These are phyloP conservation scores for Cyberlindnera euphorbiiphila DNA, from an alignment of 805 yeast genomes.

Conservation along the genomic window DNA sequence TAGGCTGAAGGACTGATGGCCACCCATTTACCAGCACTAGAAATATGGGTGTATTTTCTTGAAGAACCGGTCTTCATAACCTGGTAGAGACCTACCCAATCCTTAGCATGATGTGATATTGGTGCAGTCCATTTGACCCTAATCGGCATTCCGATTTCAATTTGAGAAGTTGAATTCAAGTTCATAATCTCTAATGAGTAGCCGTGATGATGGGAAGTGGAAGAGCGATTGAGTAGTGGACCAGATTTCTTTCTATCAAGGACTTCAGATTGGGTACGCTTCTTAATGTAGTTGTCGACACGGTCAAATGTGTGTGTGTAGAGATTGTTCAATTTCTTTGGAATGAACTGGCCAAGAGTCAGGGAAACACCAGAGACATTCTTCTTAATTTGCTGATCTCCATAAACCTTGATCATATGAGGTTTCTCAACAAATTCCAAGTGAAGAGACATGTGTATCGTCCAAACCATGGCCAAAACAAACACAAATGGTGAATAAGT, in stretches of 20 bases:
- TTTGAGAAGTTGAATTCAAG: slow-evolving; percentile 18
- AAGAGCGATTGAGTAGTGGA: slow-evolving; percentile 11
- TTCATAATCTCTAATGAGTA: slow-evolving; percentile 29
- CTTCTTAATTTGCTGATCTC: slow-evolving; percentile 53
- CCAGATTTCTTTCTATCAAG: slow-evolving; percentile 10
- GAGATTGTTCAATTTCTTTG: slow-evolving; percentile 38
- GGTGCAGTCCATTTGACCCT: slow-evolving; percentile 54
- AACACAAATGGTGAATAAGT: slow-evolving; percentile 49
- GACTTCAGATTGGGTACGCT: slow-evolving; percentile 25
- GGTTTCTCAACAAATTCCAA: slow-evolving; percentile 72
- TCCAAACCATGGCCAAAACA: slow-evolving; percentile 60
- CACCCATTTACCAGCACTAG: slow-evolving; percentile 66
- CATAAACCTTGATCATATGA: slow-evolving; percentile 74
- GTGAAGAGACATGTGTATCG: slow-evolving; percentile 58
- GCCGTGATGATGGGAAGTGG: slow-evolving; percentile 27
- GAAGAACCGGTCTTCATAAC: slow-evolving; percentile 56
- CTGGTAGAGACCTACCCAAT: slow-evolving; percentile 78
- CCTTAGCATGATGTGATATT: slow-evolving; percentile 42
- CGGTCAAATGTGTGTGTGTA: slow-evolving; percentile 38
- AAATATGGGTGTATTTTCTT: slow-evolving; percentile 50
- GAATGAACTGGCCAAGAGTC: slow-evolving; percentile 34
- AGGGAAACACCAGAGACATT: slow-evolving; percentile 44
- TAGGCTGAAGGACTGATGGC: slow-evolving; percentile 38
- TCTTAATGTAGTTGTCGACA: slow-evolving; percentile 28
- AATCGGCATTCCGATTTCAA: slow-evolving; percentile 50